Percentiles rank a stretch among this genome's conserved stretches.
Conservation (phyloP, 129 eudicot species). For the Calendula officinalis region DNA sequence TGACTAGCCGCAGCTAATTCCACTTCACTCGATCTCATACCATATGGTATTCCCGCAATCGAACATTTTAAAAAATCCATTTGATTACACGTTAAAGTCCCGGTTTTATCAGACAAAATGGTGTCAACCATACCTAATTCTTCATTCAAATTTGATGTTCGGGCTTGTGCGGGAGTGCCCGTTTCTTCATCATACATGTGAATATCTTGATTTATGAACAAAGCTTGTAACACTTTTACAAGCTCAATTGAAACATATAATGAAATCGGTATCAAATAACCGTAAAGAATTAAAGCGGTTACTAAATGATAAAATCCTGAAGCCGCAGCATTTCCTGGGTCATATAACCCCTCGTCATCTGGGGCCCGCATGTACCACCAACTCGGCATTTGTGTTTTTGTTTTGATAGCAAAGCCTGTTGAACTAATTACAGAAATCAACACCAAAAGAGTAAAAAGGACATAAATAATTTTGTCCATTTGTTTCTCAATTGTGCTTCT, state of each 20-base stretch:
- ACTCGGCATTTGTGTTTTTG: conserved; percentile 62
- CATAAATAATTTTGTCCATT: conserved; percentile 90
- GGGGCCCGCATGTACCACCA: conserved; percentile 88
- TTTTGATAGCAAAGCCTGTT: conserved; percentile 70
- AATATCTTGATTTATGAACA: conserved; percentile 80
- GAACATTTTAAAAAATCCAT: conserved; percentile 98
- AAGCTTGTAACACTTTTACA: conserved; percentile 92
- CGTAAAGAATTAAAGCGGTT: conserved; percentile 90
- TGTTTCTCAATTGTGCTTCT: conserved; percentile 89
- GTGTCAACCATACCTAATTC: conserved; percentile 97
- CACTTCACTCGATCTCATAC: conserved; percentile 76
- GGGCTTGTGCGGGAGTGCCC: conserved; percentile 91
- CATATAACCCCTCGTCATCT: conserved; percentile 36
- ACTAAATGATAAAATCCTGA: conserved; percentile 83
- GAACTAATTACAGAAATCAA: conserved; percentile 80
- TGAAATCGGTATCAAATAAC: conserved; percentile 92
- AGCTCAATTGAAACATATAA: conserved; percentile 95
- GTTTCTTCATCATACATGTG: conserved; percentile 91
- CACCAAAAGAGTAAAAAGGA: conserved; percentile 81
- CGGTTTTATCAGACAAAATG: conserved; percentile 96
- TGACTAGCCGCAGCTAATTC: conserved; percentile 96
- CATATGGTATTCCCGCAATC: conserved; percentile 82
- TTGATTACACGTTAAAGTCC: conserved; percentile 93
- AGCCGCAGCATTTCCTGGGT: conserved; percentile 49
- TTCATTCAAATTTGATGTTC: conserved; percentile 92